These are phyloP conservation scores for Spergularia azorica DNA, from an alignment of 179 eudicot species.

Conservation along the genomic window DNA sequence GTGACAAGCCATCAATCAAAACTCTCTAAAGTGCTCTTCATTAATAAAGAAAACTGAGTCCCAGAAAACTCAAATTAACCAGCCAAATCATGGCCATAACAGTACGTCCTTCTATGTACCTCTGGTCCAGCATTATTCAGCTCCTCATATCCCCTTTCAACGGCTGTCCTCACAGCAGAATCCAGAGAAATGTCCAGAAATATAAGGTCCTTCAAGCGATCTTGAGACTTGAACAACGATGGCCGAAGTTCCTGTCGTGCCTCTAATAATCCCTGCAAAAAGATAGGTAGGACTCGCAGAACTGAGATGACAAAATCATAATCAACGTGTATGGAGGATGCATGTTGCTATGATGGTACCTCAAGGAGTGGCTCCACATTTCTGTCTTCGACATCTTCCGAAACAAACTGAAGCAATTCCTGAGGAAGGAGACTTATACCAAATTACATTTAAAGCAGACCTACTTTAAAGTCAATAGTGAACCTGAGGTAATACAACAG, in stretches of 20 bases:
- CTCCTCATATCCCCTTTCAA: slow-evolving; percentile 96
- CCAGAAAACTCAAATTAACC: background rate
- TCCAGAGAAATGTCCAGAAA: slow-evolving; percentile 94
- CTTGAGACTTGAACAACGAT: slow-evolving; percentile 52
- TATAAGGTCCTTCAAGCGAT: slow-evolving; percentile 86
- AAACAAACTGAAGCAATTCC: slow-evolving; percentile 84
- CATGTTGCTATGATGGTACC: slow-evolving; percentile 41
- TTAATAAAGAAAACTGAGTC: background rate
- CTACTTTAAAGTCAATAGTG: background rate
- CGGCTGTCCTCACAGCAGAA: slow-evolving; percentile 83
- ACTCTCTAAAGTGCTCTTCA: background rate
- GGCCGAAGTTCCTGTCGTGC: slow-evolving; percentile 87
- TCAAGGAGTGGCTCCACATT: slow-evolving; percentile 88
- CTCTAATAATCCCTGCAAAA: slow-evolving; percentile 80
- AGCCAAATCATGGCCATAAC: background rate
- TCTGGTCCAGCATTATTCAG: slow-evolving; percentile 84
- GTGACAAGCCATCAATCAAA: background rate
- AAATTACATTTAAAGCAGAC: slow-evolving; percentile 1
- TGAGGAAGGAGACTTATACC: slow-evolving; percentile 30
- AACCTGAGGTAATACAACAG: slow-evolving; percentile 2
- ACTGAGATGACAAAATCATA: background rate
- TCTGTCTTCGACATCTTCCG: slow-evolving; percentile 78
- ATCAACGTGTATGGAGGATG: background rate
- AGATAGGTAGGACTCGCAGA: background rate
- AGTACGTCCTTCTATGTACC: slow-evolving; percentile 40